A percentile compares a stretch with the other conserved stretches of the same genome.
These are phyloP conservation scores for Citrus australasica DNA, from an alignment of 345 rosid species.

Conservation along the genomic window DNA sequence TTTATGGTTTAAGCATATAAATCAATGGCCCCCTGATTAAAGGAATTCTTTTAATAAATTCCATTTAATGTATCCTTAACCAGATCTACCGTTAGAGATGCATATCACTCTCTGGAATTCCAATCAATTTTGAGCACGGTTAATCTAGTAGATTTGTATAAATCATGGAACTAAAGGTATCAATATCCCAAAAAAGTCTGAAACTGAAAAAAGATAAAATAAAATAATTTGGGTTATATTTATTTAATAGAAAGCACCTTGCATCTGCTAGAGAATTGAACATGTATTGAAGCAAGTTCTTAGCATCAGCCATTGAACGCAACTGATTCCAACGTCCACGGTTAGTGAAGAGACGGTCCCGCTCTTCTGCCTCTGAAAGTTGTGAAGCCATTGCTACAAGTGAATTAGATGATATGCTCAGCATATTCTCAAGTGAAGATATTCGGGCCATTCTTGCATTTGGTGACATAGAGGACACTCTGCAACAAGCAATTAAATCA, in stretches of 20 bases:
- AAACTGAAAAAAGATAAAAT: neutral
- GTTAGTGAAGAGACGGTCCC: conserved; percentile 80
- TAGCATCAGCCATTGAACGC: conserved; percentile 98
- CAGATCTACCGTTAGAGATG: neutral
- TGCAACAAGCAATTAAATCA: conserved; percentile 29
- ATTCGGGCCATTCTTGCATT: conserved; percentile 86
- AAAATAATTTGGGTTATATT: conserved; percentile 1
- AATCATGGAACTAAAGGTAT: neutral
- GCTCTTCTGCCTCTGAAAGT: conserved; percentile 96
- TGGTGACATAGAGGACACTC: conserved; percentile 96
- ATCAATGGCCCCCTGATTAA: neutral
- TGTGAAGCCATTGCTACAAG: conserved; percentile 99
- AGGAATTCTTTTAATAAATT: no score
- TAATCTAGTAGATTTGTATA: neutral
- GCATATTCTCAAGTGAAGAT: conserved; percentile 92
- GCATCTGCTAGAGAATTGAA: conserved; percentile 82
- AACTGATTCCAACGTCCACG: conserved; percentile 99
- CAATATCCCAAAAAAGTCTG: neutral
- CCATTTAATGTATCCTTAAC: neutral
- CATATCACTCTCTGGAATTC: neutral
- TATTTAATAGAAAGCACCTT: conserved; percentile 46
- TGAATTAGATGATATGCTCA: conserved; percentile 85
- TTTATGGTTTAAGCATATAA: neutral
- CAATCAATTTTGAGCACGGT: neutral
- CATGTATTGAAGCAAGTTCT: conserved; percentile 91